A percentile compares a stretch with the other conserved stretches of the same genome.
Conservation (phyloP, 2,329 filamentous ascomycete species). For the Cryphonectria japonica region DNA sequence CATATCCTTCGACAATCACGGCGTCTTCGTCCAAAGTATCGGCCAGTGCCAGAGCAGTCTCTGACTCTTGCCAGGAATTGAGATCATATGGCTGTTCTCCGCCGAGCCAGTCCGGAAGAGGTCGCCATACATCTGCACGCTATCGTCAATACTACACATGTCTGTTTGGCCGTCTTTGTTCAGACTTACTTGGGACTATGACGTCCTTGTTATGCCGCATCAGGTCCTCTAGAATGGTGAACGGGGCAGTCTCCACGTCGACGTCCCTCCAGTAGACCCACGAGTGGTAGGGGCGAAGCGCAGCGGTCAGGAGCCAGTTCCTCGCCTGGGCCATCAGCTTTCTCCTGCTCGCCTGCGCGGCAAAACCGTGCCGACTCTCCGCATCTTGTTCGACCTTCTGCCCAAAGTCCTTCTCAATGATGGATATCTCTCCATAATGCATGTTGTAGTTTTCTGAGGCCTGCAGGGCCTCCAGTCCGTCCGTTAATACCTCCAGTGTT, state of each 20-base stretch:
- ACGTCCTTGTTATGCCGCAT: constrained; percentile 99
- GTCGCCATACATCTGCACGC: constrained; percentile 90
- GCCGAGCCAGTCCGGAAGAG: constrained; percentile 97
- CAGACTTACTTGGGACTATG: constrained; percentile 88
- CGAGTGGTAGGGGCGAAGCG: constrained; percentile 90
- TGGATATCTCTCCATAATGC: constrained; percentile 92
- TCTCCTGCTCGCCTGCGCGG: constrained; percentile 87
- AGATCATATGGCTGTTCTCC: constrained; percentile 98
- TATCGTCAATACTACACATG: constrained; percentile 21
- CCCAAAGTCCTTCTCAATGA: constrained; percentile 98
- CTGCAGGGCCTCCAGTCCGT: constrained; percentile 79
- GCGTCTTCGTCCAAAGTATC: constrained; percentile 97
- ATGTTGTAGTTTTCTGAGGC: constrained; percentile 76
- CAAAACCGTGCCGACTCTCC: constrained; percentile 95
- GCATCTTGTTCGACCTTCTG: constrained; percentile 98
- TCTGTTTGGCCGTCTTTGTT: background rate
- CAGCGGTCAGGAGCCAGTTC: constrained; percentile 95
- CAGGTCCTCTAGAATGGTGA: constrained; percentile 94
- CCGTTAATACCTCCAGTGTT: constrained; percentile 75
- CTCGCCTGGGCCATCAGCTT: constrained; percentile 98
- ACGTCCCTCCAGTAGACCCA: constrained; percentile 99
- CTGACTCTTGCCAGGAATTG: constrained; percentile 99
- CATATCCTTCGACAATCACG: constrained; percentile 98
- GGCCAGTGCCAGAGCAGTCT: constrained; percentile 89
- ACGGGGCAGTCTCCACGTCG: constrained; percentile 95